phyloP scores from a whole-genome alignment of 352 stramenopile genomes.

The Globisporangium splendens region DNA sequence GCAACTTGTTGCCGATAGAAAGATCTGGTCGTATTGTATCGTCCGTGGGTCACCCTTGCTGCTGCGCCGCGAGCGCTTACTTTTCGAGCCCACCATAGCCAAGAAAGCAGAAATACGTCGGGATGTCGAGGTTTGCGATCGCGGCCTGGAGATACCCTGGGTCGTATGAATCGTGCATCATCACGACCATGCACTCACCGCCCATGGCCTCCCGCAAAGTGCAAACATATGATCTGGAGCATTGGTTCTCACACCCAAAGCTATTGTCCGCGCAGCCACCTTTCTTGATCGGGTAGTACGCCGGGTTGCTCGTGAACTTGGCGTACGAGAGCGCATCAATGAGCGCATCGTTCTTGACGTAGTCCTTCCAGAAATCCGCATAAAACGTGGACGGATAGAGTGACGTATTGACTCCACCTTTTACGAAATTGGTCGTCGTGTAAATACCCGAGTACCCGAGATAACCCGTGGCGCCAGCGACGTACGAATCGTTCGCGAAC shows the following conservation, averaged over 20 bases:
- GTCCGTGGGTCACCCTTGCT: constrained; percentile 2
- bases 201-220: constrained; percentile 25
- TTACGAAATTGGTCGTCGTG: constrained; percentile 38
- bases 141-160: constrained; percentile 40
- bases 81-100: constrained; percentile 31
- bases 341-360: constrained; percentile 29
- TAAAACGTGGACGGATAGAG: constrained; percentile 16
- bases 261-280: too few species aligned
- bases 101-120: constrained; percentile 65
- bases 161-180: constrained; percentile 46
- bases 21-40: too few species aligned
- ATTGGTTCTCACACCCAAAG: constrained; percentile 46
- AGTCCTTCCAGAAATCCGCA: constrained; percentile 51
- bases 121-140: constrained; percentile 42
- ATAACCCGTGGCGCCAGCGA: constrained; percentile 31
- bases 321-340: constrained; percentile 26
- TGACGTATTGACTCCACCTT: constrained; percentile 1
- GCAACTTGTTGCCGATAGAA: too few species aligned
- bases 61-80: constrained; percentile 29
- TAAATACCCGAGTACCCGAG: constrained; percentile 42
- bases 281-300: too few species aligned
- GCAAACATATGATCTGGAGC: constrained; percentile 40
- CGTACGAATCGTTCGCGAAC: constrained; percentile 53
- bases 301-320: constrained; percentile 23
- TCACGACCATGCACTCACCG: constrained; percentile 31